Evolutionary conservation across 2,329 filamentous ascomycete species (phyloP), one percentile per base, ranked within the genome.

Genomic region (Colletotrichum destructivum): DNA sequence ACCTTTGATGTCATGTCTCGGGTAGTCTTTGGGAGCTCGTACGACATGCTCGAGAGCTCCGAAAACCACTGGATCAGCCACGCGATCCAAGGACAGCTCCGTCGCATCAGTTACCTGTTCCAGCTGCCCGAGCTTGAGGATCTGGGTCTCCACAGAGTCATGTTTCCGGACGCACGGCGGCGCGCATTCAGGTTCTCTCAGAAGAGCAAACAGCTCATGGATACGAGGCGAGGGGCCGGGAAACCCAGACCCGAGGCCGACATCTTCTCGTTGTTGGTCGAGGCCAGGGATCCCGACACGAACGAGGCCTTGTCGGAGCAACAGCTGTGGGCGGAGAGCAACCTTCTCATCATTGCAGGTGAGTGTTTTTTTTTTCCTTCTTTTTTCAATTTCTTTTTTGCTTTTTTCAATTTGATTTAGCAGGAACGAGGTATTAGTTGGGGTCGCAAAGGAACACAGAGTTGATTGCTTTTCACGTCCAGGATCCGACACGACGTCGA

Each of bases 251-350:
- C 31, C 31, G 83, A 83, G 62, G 84, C 82, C 70, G 84, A 86
- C 67, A 84, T 86, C 74, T 85, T 86, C 75, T 82, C 84, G 69
- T 84, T 84, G 71, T 77, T 86, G 26, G 77, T 85, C 42, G 82
- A 84, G 64, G 83, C 82, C 38, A 83, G 82, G 56, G 84, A 86
- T 55, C 83, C 84, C 1, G 82, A 85, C 71, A 84, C 83, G 0
- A 83, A 83, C 64, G 80, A 84, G 46, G 81, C 81, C 0, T 79
- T 86, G 18, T 18, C 46, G 81, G 76, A 15, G 81, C 79, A 0
- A 78, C 78, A 6, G 84, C 86, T 67, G 79, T 86, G 9, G 83
- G 83, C 80, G 31, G 82, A 86, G 73, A 80, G 84, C 35, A 82
- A 85, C 72, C 79, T 83, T 8, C 16, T 87, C 15, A 64, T 76